These are phyloP conservation scores for Prasinococcaceae sp. DNA, from an alignment of 139 green algal genomes.

Conservation along the genomic window DNA sequence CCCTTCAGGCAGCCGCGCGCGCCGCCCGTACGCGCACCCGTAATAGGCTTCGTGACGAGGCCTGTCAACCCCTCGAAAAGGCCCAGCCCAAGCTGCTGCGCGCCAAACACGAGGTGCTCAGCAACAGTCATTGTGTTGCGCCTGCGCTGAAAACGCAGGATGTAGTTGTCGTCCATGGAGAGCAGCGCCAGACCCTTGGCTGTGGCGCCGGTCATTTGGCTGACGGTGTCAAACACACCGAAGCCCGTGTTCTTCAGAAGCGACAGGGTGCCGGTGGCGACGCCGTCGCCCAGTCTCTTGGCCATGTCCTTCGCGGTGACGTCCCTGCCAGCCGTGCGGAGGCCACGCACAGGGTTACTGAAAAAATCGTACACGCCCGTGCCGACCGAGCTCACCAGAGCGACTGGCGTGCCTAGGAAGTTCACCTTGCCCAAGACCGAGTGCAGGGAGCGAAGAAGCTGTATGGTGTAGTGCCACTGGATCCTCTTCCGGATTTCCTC, in stretches of 20 bases:
- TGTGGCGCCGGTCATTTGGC: conserved; percentile 28
- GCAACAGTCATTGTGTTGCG: conserved; percentile 2
- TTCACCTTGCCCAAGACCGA: conserved; percentile 33
- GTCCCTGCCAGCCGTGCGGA: conserved; percentile 2
- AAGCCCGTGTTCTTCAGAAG: conserved; percentile 36
- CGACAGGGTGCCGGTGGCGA: conserved; percentile 25
- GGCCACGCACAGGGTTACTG: conserved; percentile 32
- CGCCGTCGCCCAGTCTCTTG: conserved; percentile 3
- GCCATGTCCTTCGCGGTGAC: not conserved
- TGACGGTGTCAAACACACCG: conserved; percentile 32
- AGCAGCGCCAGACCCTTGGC: conserved; percentile 32
- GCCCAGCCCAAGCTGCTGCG: conserved; percentile 27
- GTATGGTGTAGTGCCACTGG: not conserved
- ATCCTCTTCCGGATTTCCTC: conserved; percentile 22
- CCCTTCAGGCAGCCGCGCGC: conserved; percentile 31
- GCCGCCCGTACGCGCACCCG: conserved; percentile 23
- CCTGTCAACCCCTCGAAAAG: conserved; percentile 37
- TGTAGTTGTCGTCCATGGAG: conserved; percentile 39
- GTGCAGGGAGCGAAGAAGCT: too few species aligned
- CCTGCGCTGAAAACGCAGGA: conserved; percentile 27
- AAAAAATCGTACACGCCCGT: conserved; percentile 39
- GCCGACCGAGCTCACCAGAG: conserved; percentile 23
- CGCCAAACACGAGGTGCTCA: not conserved
- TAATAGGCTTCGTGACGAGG: conserved; percentile 30
- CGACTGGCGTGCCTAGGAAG: conserved; percentile 22